Base-by-base conservation (phyloP, 73 alveolate genomes). In the Stentor coeruleus region DNA sequence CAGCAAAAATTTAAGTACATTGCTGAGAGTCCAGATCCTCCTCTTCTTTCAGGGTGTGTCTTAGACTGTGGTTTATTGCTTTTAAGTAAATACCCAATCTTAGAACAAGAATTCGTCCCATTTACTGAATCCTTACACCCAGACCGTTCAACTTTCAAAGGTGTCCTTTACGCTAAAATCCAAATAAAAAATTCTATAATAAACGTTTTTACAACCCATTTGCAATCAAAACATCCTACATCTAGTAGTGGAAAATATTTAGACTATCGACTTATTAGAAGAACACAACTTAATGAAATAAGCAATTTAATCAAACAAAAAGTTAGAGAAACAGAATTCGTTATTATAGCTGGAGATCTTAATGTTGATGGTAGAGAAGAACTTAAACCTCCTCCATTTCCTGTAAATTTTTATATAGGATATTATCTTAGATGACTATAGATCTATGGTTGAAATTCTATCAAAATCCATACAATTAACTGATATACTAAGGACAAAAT, bases 301-400 rank as follows among this genome's bases (percentile, higher is more conserved):
- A 26, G 42, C 26, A 33, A 66, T 20, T 26, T 66, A 28, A 40
- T 66, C 37, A 40, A 20, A 28, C n/a, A 20, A 11, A 66, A 66
- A 66, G 37, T 66, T 66, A 31, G 79, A 31, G 33, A 66, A 15
- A 0, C 42, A 33, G 37, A 66, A 1, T 20, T 26, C 33, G 79
- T 66, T 31, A 33, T 66, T 66, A 66, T 66, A 28, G 79, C 79
- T 20, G 79, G 79, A 66, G 79, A 66, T 66, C 33, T 66, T 28
- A 66, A 66, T 66, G 37, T 66, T 20, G 79, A 66, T 66, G 79
- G 79, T 28, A 20, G 79, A 66, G 79, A 66, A 66, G 79, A 66
- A 66, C 41, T 66, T 0, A 66, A 66, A 2, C 79, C 79, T 1
- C 79, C 79, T 1, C 40, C 79, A 26, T 66, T 66, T 66, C 79